Percentiles rank a stretch among this genome's conserved stretches.
phyloP scores from a whole-genome alignment of 2,329 filamentous ascomycete species.

The Bertia moriformis region DNA sequence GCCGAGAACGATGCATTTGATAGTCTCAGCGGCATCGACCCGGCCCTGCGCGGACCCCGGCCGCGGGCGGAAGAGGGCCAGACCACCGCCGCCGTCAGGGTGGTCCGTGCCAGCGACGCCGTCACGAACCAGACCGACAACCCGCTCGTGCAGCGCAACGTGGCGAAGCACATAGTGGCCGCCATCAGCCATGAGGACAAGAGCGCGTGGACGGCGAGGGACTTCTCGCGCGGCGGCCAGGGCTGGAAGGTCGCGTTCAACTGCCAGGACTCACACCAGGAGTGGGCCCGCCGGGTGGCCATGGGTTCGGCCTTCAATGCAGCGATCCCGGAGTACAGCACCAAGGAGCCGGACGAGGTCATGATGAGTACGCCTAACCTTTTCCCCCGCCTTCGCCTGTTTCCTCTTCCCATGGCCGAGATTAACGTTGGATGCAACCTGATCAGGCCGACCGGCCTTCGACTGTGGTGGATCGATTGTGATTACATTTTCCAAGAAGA shows the following conservation, averaged over 20 bases:
- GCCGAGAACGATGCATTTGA: constrained; percentile 18
- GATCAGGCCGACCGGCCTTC: constrained; percentile 40
- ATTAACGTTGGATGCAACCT: no score
- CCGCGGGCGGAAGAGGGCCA: constrained; percentile 8
- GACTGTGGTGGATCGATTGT: constrained; percentile 37
- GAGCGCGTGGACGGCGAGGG: constrained; percentile 30
- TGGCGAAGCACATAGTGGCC: constrained; percentile 31
- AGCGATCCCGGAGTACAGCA: constrained; percentile 33
- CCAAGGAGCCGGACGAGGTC: constrained; percentile 26
- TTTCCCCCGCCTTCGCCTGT: no score
- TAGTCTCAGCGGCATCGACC: constrained; percentile 14
- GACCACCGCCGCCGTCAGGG: constrained; percentile 14
- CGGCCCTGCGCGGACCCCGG: constrained; percentile 14
- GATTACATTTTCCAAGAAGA: constrained; percentile 31
- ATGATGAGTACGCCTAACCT: constrained; percentile 22
- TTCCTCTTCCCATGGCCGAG: constrained; percentile 4
- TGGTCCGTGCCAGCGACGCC: constrained; percentile 27
- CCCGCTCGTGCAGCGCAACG: constrained; percentile 29
- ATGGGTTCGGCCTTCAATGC: constrained; percentile 22
- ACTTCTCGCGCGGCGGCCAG: constrained; percentile 25
- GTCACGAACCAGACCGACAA: constrained; percentile 34
- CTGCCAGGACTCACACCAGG: constrained; percentile 34
- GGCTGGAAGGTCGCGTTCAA: constrained; percentile 38
- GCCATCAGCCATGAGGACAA: constrained; percentile 27
- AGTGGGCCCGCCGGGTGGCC: constrained; percentile 31